Evolutionary conservation across 202 grass and related monocot species (phyloP).

Genomic region (Dendrocalamus latiflorus): DNA sequence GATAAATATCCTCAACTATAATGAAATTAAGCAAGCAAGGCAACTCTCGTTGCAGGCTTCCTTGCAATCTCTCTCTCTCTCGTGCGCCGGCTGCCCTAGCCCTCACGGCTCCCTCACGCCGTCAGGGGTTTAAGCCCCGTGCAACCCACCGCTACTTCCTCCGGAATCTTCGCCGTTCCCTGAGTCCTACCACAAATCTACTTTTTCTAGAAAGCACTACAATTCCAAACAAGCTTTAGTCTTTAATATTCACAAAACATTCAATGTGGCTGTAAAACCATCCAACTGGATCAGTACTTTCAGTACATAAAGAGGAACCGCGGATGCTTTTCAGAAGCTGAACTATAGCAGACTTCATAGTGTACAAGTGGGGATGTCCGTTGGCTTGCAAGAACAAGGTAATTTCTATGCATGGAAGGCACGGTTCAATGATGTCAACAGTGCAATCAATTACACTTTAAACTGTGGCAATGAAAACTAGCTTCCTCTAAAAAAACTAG

Average conservation of each 20-base stretch:
- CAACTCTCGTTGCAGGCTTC: too few species aligned
- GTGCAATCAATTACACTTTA: conserved; percentile 10
- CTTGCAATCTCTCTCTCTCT: too few species aligned
- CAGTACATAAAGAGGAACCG: neutral
- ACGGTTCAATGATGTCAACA: neutral
- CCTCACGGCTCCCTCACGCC: too few species aligned
- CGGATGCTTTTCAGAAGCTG: neutral
- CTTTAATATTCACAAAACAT: neutral
- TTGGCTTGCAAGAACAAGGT: conserved; percentile 1
- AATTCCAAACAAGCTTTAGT: neutral
- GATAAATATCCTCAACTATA: too few species aligned
- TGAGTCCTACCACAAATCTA: too few species aligned
- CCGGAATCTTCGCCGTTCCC: too few species aligned
- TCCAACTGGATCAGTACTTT: neutral
- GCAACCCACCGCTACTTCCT: too few species aligned
- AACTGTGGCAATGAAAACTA: neutral
- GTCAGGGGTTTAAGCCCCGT: too few species aligned
- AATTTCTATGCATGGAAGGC: conserved; percentile 1
- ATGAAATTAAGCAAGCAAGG: too few species aligned
- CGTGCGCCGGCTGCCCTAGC: too few species aligned
- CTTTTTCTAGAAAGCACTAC: neutral
- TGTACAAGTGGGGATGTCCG: neutral
- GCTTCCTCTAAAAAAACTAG: neutral
- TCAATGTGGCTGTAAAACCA: neutral
- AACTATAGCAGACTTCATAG: neutral